Evolutionary conservation across 768 basidiomycete species (phyloP).

Genomic region (Tephrocybe sp.): DNA sequence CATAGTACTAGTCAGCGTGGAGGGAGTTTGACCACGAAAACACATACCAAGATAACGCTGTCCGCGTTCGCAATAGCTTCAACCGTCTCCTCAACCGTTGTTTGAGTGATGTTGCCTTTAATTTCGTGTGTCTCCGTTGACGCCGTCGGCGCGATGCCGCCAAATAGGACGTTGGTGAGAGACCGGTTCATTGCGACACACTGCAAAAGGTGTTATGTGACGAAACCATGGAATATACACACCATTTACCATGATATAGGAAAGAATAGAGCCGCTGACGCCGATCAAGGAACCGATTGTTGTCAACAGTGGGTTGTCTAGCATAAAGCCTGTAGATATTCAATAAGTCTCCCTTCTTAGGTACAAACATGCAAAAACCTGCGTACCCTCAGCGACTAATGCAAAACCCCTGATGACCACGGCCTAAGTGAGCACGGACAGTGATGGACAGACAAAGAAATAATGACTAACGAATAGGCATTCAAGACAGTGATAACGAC

Average conservation of each 20-base stretch:
- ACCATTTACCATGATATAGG: constrained; percentile 78
- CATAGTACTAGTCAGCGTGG: constrained; percentile 5
- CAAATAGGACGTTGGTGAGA: constrained; percentile 81
- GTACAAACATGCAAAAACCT: not conserved
- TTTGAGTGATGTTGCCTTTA: constrained; percentile 79
- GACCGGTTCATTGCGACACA: constrained; percentile 93
- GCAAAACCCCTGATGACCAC: constrained; percentile 60
- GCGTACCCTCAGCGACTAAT: constrained; percentile 77
- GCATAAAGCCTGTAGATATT: constrained; percentile 64
- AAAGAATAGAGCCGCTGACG: constrained; percentile 87
- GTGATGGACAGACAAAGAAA: too few species aligned
- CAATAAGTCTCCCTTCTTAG: constrained; percentile 6
- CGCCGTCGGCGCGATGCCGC: constrained; percentile 66
- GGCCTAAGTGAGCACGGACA: not conserved
- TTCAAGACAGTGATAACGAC: constrained; percentile 90
- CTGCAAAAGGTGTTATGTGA: constrained; percentile 34
- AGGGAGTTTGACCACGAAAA: not conserved
- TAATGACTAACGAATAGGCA: constrained; percentile 73
- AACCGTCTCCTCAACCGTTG: constrained; percentile 76
- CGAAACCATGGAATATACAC: not conserved
- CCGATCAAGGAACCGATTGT: constrained; percentile 86
- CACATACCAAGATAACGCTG: constrained; percentile 69
- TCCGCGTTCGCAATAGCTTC: constrained; percentile 78
- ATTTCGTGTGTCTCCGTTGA: constrained; percentile 66
- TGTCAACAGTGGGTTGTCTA: constrained; percentile 81